These are phyloP conservation scores for Dimocarpus longan DNA, from an alignment of 345 rosid genomes.

Conservation along the genomic window DNA sequence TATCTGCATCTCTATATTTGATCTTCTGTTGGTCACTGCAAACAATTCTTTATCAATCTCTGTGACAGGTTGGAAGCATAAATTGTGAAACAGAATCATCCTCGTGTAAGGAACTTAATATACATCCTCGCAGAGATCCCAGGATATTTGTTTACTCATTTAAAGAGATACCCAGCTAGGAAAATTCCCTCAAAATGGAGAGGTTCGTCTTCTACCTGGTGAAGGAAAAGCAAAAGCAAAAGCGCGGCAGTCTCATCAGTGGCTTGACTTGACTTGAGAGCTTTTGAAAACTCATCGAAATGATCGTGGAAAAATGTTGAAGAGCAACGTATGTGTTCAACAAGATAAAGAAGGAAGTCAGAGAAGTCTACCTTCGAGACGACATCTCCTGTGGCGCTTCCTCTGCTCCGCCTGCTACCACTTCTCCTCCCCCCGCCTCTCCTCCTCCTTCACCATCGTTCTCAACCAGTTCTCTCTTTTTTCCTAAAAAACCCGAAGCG, in stretches of 20 bases:
- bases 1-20: not conserved
- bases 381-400: conserved; percentile 85
- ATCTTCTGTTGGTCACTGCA: not conserved
- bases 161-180: not conserved
- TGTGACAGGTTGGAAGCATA: conserved; percentile 65
- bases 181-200: too few relatives aligned
- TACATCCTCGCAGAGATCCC: conserved; percentile 54
- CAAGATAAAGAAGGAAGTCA: conserved; percentile 55
- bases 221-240: too few relatives aligned
- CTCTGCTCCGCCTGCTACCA: conserved; percentile 59
- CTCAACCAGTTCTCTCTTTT: conserved; percentile 70
- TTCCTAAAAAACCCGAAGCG: not conserved
- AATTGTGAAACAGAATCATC: conserved; percentile 76
- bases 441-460: too few relatives aligned
- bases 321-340: not conserved
- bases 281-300: too few relatives aligned
- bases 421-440: too few relatives aligned
- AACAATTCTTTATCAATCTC: conserved; percentile 10
- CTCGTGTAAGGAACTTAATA: conserved; percentile 67
- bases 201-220: too few relatives aligned
- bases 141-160: conserved; percentile 69
- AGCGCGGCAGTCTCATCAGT: too few relatives aligned
- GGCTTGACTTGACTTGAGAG: too few relatives aligned
- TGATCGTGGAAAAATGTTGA: too few relatives aligned
- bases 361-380: conserved; percentile 89